phyloP scores from a whole-genome alignment of 208 protist genomes.

The Wallacemonas sp. region DNA sequence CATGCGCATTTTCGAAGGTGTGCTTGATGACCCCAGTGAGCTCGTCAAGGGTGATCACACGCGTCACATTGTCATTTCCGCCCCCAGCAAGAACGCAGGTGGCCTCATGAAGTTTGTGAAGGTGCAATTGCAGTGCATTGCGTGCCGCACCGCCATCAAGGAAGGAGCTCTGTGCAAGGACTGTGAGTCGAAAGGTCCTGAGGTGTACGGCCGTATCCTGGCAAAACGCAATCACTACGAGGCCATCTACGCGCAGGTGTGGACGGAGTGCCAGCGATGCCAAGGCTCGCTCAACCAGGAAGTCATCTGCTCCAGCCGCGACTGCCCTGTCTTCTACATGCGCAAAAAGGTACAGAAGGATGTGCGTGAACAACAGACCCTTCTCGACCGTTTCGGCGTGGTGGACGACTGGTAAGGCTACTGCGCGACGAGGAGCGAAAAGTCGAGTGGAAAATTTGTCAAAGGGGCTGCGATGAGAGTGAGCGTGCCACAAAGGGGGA shows the following conservation, averaged over 20 bases:
- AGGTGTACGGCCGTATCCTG: constrained; percentile 94
- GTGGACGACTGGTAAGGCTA: constrained; percentile 89
- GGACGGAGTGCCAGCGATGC: constrained; percentile 99
- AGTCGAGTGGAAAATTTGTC: not conserved
- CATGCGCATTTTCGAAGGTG: constrained; percentile 93
- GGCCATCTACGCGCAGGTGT: constrained; percentile 95
- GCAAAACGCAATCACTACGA: constrained; percentile 94
- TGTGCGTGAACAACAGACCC: constrained; percentile 90
- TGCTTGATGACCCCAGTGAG: constrained; percentile 92
- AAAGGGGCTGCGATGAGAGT: too few relatives aligned
- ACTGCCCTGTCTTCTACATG: constrained; percentile 99
- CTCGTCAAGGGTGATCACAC: constrained; percentile 98
- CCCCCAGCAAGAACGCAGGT: constrained; percentile 90
- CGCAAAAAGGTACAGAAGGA: constrained; percentile 99
- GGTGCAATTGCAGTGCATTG: constrained; percentile 94
- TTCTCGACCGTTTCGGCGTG: constrained; percentile 95
- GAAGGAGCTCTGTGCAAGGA: constrained; percentile 91
- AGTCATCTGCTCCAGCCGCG: constrained; percentile 95
- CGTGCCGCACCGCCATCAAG: constrained; percentile 89
- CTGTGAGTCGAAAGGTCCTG: constrained; percentile 84
- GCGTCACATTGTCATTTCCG: constrained; percentile 92
- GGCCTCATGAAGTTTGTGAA: constrained; percentile 98
- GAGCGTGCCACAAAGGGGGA: too few relatives aligned
- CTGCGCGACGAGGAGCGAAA: constrained; percentile 3
- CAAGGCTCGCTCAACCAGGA: constrained; percentile 97